Conservation (phyloP, 2,329 filamentous ascomycete genomes). For the Diplodia mutila region DNA sequence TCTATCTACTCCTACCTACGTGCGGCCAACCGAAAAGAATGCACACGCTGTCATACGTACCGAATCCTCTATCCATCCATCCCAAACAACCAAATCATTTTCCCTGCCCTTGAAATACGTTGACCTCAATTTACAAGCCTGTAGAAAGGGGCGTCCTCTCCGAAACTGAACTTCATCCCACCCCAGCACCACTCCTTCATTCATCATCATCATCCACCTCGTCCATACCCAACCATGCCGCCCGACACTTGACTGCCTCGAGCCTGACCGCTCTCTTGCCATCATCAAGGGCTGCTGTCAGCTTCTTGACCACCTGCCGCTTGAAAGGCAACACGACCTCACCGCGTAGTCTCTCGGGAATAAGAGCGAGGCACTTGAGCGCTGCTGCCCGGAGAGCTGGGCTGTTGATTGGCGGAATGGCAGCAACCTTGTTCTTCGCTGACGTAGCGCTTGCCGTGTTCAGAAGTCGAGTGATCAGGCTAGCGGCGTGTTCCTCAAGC, state of each 20-base stretch:
- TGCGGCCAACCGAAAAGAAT: background rate
- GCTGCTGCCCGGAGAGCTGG: constrained; percentile 53
- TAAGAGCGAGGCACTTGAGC: constrained; percentile 52
- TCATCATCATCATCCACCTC: constrained; percentile 59
- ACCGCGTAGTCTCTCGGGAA: constrained; percentile 52
- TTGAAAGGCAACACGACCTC: constrained; percentile 62
- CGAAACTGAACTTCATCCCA: background rate
- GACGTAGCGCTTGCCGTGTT: constrained; percentile 45
- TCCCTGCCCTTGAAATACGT: background rate
- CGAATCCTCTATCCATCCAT: background rate
- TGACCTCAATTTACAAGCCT: background rate
- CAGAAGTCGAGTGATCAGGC: constrained; percentile 60
- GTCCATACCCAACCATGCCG: constrained; percentile 63
- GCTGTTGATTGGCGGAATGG: constrained; percentile 32
- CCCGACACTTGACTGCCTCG: constrained; percentile 64
- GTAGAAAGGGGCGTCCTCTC: background rate
- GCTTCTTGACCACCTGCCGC: constrained; percentile 58
- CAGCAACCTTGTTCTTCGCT: constrained; percentile 26
- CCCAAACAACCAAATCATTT: background rate
- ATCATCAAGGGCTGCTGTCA: constrained; percentile 64
- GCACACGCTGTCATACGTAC: background rate
- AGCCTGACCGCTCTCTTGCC: constrained; percentile 64
- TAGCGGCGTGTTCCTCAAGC: constrained; percentile 60
- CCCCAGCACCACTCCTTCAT: background rate
- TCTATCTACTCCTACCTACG: background rate